Evolutionary conservation across 2,329 filamentous ascomycete species (phyloP).

Genomic region (Hymenoscyphus fructigenus): DNA sequence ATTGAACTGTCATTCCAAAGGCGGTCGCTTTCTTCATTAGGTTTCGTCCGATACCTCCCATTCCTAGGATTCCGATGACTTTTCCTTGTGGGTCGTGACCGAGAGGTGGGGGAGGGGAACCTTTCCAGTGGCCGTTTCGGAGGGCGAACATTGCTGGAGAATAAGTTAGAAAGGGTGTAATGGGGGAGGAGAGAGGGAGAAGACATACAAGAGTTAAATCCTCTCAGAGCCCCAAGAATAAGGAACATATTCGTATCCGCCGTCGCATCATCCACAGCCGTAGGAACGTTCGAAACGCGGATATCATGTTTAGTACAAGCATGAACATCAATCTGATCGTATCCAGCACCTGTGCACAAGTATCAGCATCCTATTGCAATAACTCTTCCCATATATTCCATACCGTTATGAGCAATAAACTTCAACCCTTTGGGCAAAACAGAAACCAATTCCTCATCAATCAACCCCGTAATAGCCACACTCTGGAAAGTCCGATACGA

Average conservation of each 20-base stretch:
- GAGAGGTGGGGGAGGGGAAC: constrained; percentile 52
- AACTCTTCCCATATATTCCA: constrained; percentile 23
- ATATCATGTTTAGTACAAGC: constrained; percentile 68
- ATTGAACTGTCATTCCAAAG: constrained; percentile 74
- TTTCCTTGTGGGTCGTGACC: constrained; percentile 81
- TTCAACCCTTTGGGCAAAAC: constrained; percentile 52
- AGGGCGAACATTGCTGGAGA: constrained; percentile 58
- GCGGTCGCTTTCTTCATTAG: constrained; percentile 70
- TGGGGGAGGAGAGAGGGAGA: background rate
- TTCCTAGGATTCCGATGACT: constrained; percentile 75
- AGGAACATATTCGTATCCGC: constrained; percentile 81
- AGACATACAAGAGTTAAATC: constrained; percentile 56
- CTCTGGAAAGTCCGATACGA: constrained; percentile 72
- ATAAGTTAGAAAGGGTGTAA: background rate
- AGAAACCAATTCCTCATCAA: constrained; percentile 70
- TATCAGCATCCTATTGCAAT: background rate
- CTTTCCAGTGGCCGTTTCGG: constrained; percentile 67
- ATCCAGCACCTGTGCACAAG: constrained; percentile 66
- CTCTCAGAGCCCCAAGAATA: constrained; percentile 75
- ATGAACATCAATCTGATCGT: constrained; percentile 76
- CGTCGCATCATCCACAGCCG: constrained; percentile 77
- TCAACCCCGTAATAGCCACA: constrained; percentile 60
- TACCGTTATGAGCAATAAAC: constrained; percentile 62
- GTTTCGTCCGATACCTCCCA: constrained; percentile 82
- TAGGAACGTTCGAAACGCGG: constrained; percentile 78